These are phyloP conservation scores for Tephrocybe sp. DNA, from an alignment of 768 basidiomycete genomes.

Conservation along the genomic window DNA sequence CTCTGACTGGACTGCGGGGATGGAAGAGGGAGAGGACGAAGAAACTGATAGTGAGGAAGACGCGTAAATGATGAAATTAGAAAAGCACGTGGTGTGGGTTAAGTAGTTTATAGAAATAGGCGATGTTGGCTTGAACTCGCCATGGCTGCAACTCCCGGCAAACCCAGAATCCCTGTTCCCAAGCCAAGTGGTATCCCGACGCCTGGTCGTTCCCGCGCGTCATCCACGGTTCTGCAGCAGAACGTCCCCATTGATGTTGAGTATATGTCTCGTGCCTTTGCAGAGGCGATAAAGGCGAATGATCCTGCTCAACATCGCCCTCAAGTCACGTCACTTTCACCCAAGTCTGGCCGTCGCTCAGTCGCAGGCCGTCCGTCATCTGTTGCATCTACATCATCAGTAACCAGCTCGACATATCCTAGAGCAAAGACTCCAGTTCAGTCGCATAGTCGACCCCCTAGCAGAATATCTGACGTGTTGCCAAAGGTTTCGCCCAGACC, in stretches of 20 bases:
- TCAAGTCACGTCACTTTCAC: conserved; percentile 45
- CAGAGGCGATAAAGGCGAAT: conserved; percentile 77
- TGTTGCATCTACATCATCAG: conserved; percentile 52
- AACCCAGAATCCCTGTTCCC: conserved; percentile 38
- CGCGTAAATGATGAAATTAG: conserved; percentile 9
- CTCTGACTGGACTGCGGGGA: conserved; percentile 19
- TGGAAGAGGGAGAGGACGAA: conserved; percentile 8
- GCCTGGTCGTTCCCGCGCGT: conserved; percentile 66
- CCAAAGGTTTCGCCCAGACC: conserved; percentile 40
- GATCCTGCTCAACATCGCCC: conserved; percentile 68
- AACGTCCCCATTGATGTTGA: conserved; percentile 43
- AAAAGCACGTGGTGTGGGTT: conserved; percentile 11
- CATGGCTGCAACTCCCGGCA: conserved; percentile 32
- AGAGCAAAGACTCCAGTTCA: conserved; percentile 54
- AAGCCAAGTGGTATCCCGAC: conserved; percentile 57
- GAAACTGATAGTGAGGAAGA: conserved; percentile 2
- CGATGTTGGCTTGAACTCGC: conserved; percentile 4
- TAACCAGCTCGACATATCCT: conserved; percentile 26
- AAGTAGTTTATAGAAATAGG: not conserved
- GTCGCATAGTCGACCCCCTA: conserved; percentile 59
- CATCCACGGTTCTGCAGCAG: conserved; percentile 47
- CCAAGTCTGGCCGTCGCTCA: conserved; percentile 50
- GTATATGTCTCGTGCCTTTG: conserved; percentile 68
- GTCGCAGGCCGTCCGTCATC: conserved; percentile 51
- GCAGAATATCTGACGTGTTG: conserved; percentile 44